Conservation (phyloP, 352 stramenopile genomes). For the Pythium vanterpoolii region DNA sequence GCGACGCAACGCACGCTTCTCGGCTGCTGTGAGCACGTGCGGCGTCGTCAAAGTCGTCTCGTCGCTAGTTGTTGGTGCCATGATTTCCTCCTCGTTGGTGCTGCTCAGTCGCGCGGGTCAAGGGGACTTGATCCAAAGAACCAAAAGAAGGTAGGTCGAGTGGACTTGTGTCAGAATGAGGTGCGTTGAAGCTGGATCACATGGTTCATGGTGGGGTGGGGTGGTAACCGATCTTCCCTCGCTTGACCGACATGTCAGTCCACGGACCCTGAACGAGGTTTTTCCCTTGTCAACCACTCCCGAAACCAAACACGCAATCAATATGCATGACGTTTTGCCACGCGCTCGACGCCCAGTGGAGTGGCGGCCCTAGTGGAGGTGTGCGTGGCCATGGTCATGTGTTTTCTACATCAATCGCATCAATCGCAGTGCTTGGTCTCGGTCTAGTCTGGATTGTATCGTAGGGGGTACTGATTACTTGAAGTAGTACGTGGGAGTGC, state of each 20-base stretch:
- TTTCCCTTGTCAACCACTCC: background rate
- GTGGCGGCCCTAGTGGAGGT: no score
- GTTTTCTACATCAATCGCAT: no score
- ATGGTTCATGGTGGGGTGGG: background rate
- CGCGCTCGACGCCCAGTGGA: no score
- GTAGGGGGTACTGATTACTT: no score
- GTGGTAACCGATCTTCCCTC: constrained; percentile 1
- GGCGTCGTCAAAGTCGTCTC: constrained; percentile 3
- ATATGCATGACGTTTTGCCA: no score
- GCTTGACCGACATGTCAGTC: constrained; percentile 7
- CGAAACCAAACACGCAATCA: no score
- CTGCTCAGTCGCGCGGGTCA: background rate
- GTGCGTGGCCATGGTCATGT: no score
- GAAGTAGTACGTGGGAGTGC: no score
- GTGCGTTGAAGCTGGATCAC: background rate
- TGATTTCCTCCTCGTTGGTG: background rate
- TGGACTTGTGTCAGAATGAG: background rate
- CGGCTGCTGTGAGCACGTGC: constrained; percentile 32
- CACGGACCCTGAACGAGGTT: constrained; percentile 13
- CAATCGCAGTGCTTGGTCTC: no score
- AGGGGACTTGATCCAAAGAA: background rate
- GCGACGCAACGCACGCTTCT: constrained; percentile 64
- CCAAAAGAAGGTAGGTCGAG: background rate
- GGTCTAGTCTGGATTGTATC: no score
- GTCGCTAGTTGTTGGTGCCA: constrained; percentile 4